These are phyloP conservation scores for Microascus cirrosus DNA, from an alignment of 2,329 filamentous ascomycete genomes.

Conservation along the genomic window DNA sequence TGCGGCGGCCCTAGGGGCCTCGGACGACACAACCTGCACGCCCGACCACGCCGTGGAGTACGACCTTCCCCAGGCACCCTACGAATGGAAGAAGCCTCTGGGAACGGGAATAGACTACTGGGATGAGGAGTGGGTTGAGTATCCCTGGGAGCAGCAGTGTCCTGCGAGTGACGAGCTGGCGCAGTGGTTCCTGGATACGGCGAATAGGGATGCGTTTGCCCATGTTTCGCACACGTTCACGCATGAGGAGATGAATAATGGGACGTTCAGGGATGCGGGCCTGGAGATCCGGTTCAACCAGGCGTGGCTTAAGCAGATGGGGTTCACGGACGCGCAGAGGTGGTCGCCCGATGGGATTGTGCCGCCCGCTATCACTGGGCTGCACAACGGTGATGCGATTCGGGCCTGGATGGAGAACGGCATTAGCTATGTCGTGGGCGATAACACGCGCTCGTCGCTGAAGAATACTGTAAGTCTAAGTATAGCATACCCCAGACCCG, in stretches of 20 bases:
- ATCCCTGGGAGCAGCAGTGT: slow-evolving; percentile 37
- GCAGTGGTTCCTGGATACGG: slow-evolving; percentile 36
- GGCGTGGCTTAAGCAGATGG: slow-evolving; percentile 43
- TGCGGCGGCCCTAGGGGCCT: slow-evolving; percentile 36
- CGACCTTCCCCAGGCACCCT: slow-evolving; percentile 27
- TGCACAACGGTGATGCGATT: slow-evolving; percentile 54
- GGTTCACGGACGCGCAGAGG: slow-evolving; percentile 29
- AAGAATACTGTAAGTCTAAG: slow-evolving; percentile 25
- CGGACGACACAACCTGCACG: slow-evolving; percentile 29
- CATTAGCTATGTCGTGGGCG: slow-evolving; percentile 49
- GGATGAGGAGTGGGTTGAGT: slow-evolving; percentile 35
- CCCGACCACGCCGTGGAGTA: slow-evolving; percentile 29
- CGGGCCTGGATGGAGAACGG: slow-evolving; percentile 47
- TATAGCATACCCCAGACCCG: not conserved
- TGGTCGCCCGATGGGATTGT: slow-evolving; percentile 46
- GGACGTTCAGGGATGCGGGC: slow-evolving; percentile 43
- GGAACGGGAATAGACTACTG: slow-evolving; percentile 38
- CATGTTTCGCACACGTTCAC: slow-evolving; percentile 54
- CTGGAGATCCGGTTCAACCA: slow-evolving; percentile 51
- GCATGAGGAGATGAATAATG: slow-evolving; percentile 46
- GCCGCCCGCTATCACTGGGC: slow-evolving; percentile 51
- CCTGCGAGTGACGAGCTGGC: slow-evolving; percentile 35
- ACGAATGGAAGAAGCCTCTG: slow-evolving; percentile 32
- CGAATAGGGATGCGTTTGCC: slow-evolving; percentile 42
- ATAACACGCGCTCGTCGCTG: slow-evolving; percentile 47